These are phyloP conservation scores for Russula earlei DNA, from an alignment of 768 basidiomycete species.

Conservation along the genomic window DNA sequence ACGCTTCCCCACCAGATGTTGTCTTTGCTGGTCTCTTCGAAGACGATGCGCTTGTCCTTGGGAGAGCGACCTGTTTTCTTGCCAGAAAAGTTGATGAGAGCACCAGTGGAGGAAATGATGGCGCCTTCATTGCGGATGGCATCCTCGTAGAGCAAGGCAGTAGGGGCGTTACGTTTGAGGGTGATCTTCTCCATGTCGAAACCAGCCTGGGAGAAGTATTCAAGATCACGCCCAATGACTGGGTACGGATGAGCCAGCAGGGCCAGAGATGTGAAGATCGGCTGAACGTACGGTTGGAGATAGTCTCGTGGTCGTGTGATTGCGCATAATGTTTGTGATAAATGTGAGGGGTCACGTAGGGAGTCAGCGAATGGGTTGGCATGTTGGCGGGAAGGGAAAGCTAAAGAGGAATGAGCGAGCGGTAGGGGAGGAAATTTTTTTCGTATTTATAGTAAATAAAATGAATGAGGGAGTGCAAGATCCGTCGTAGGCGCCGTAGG, in stretches of 20 bases:
- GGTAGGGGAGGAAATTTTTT: not conserved
- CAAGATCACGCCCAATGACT: constrained; percentile 91
- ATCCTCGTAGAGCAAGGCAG: constrained; percentile 91
- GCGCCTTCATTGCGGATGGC: constrained; percentile 98
- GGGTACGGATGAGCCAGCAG: constrained; percentile 17
- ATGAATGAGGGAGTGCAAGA: constrained; percentile 1
- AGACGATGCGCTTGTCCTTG: constrained; percentile 99
- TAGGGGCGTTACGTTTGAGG: constrained; percentile 87
- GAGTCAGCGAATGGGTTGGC: constrained; percentile 64
- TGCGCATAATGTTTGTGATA: constrained; percentile 82
- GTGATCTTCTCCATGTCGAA: constrained; percentile 98
- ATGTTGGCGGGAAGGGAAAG: constrained; percentile 32
- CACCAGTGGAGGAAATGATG: constrained; percentile 91
- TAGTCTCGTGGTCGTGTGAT: constrained; percentile 53
- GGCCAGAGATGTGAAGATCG: not conserved
- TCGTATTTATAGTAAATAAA: not conserved
- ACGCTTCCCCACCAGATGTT: constrained; percentile 99
- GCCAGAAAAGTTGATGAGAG: constrained; percentile 98
- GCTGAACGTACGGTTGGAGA: constrained; percentile 44
- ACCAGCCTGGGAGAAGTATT: constrained; percentile 97
- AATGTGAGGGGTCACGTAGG: constrained; percentile 84
- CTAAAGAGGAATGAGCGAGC: constrained; percentile 3
- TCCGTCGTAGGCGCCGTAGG: not conserved
- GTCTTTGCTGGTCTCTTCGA: constrained; percentile 91
- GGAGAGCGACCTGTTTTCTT: constrained; percentile 98